phyloP scores from a whole-genome alignment of 768 basidiomycete genomes.

The Peribolospora kevripleyi region DNA sequence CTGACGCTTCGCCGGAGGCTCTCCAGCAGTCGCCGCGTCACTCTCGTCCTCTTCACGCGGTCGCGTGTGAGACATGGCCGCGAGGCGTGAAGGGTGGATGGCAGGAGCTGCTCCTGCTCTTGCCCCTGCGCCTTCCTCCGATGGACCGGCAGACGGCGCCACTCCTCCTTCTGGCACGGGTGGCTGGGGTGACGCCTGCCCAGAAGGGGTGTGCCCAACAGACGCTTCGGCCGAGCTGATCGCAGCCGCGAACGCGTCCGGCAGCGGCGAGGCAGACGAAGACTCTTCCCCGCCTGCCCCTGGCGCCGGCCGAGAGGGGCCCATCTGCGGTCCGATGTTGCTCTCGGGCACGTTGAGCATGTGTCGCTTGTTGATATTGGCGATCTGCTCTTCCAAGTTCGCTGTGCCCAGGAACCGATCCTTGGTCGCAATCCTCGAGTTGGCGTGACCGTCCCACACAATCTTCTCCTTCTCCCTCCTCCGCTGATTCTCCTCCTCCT shows the following conservation, averaged over 20 bases:
- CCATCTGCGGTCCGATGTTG: slow-evolving; percentile 32
- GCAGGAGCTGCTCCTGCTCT: too few species aligned
- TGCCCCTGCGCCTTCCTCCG: too few species aligned
- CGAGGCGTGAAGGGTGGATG: too few species aligned
- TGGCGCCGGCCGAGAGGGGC: slow-evolving; percentile 70
- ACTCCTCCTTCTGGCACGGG: background rate
- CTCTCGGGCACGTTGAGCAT: too few species aligned
- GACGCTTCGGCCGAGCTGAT: background rate
- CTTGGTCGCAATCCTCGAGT: slow-evolving; percentile 69
- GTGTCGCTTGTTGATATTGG: slow-evolving; percentile 67
- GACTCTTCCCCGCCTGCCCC: slow-evolving; percentile 64
- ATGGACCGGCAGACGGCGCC: too few species aligned
- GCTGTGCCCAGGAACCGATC: slow-evolving; percentile 44
- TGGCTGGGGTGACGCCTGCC: slow-evolving; percentile 1
- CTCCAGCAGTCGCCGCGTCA: too few species aligned
- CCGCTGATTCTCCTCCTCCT: slow-evolving; percentile 56
- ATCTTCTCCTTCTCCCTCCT: slow-evolving; percentile 79
- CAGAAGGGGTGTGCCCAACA: background rate
- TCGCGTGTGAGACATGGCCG: too few species aligned
- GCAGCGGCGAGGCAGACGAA: slow-evolving; percentile 3
- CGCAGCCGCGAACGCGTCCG: background rate
- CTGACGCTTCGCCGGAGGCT: too few species aligned
- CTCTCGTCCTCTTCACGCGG: too few species aligned
- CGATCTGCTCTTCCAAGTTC: slow-evolving; percentile 31
- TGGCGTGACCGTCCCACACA: slow-evolving; percentile 97